Evolutionary conservation across 176 grass and related monocot species (phyloP), one percentile per base, ranked within the genome.

Genomic region (Musa beccarii): DNA sequence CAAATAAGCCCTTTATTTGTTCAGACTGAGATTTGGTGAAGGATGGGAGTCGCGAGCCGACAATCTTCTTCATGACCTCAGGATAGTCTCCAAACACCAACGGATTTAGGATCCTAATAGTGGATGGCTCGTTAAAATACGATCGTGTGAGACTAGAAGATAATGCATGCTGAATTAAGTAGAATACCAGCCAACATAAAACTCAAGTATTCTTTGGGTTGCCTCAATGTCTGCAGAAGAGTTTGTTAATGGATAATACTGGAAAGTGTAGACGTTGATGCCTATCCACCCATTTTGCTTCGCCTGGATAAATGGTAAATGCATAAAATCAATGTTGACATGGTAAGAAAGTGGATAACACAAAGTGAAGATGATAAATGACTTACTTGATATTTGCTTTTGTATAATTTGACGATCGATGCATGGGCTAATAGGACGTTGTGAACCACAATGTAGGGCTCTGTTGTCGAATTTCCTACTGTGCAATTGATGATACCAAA

Each of bases 401-500:
- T 63, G 68, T 96, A 92, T 24, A 96, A 71, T 51, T 71, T 85
- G 50, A 69, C 69, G 29, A 28, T 65, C 49, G 89, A 87, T 15
- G 84, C 84, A 85, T 96, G 89, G 14, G 86, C 74, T 19, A 92
- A 53, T 1, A 96, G 51, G 59, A 43, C 16, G 23, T 91, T 83
- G 64, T 89, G 84, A 14, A 68, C 43, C 4, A 66, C 87, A 59
- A 92, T 72, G 56, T 96, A 96, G 23, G 89, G 92, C 50, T 96
- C 89, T 0, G 66, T 54, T 2, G 80, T 69, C 9, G 89, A 96
- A 64, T 96, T 79, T 3, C 89, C 89, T 8, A n/a, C 56, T 1
- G 78, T 81, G 20, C 89, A 89, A 53, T 89, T 92, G 52, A 21
- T 79, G 53, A 22, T 22, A 22, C 82, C 84, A 62, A 85, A 91